Evolutionary conservation across 352 stramenopile species (phyloP), one percentile per base, ranked within the genome.

Genomic region (Globisporangium recalcitrans): DNA sequence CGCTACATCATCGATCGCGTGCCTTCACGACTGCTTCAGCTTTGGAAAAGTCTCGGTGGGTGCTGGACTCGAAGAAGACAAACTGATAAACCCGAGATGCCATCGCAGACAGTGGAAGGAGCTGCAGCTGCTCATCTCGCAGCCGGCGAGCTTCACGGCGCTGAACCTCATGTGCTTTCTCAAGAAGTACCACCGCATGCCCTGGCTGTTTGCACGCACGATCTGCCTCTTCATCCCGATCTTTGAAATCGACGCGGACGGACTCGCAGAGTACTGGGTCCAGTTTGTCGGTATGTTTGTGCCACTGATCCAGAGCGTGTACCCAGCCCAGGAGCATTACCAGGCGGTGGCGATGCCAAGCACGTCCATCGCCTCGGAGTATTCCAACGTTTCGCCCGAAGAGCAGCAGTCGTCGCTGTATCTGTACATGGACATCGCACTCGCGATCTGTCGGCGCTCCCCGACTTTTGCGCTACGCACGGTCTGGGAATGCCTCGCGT

Each of bases 141-240:
- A 60, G 2, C 40, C 53, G 0, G 58, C 71, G 16, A 72, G 52
- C 47, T 75, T 69, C 62, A 75, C 71, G 16, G 62, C 66, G 36
- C 48, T 75, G 24, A 75, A 78, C 27, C 49, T 78, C 42, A 61
- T 75, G 48, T 78, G 71, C 42, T 54, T 78, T 6, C 52, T 78
- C 22, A 70, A 70, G 21, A 78, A 78, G 36, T 69, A 78, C 48
- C 29, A 64, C 21, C 52, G 62, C 19, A 58, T 58, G 36, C 68
- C 64, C 32, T 68, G 58, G 57, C 63, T 75, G 27, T 78, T 74
- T 58, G 67, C 62, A 27, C 64, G 71, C 21, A 54, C 60, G 34
- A 26, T 78, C 27, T 73, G 68, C 19, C 32, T 78, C 48, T 64
- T 78, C 40, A 73, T 78, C 52, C 64, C 62, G 44, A 48, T 78